A percentile compares a stretch with the other conserved stretches of the same genome.
Evolutionary conservation across 2,329 filamentous ascomycete species (phyloP).

Genomic region (Nothopassalora personata): DNA sequence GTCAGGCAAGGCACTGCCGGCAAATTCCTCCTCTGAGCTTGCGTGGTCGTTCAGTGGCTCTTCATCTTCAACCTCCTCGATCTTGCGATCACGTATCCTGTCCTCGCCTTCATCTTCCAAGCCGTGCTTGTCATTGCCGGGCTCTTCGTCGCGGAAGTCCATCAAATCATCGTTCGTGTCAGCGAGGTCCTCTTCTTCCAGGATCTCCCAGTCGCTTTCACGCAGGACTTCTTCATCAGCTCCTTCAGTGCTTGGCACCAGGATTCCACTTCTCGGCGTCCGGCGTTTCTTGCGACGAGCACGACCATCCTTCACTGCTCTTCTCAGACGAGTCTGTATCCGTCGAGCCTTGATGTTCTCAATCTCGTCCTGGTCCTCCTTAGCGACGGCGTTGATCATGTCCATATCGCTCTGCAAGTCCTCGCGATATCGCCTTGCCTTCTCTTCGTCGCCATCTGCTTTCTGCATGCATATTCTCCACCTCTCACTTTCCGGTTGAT

Average conservation of each 20-base stretch:
- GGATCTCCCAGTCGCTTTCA: conserved; percentile 4
- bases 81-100: conserved; percentile 3
- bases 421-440: not conserved
- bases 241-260: not conserved
- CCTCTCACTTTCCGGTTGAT: not conserved
- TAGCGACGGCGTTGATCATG: conserved; percentile 2
- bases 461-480: not conserved
- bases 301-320: conserved; percentile 1
- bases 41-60: not conserved
- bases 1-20: not conserved
- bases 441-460: not conserved
- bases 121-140: not conserved
- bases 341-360: conserved; percentile 1
- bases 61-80: not conserved
- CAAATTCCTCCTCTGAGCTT: not conserved
- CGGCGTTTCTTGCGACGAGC: not conserved
- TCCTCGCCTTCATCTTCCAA: not conserved
- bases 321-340: not conserved
- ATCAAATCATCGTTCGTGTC: not conserved
- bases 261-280: not conserved
- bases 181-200: not conserved
- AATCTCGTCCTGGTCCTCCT: not conserved
- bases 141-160: not conserved
- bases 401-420: not conserved
- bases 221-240: not conserved